Conservation (phyloP, 2,329 filamentous ascomycete species). For the Fusarium sp. region DNA sequence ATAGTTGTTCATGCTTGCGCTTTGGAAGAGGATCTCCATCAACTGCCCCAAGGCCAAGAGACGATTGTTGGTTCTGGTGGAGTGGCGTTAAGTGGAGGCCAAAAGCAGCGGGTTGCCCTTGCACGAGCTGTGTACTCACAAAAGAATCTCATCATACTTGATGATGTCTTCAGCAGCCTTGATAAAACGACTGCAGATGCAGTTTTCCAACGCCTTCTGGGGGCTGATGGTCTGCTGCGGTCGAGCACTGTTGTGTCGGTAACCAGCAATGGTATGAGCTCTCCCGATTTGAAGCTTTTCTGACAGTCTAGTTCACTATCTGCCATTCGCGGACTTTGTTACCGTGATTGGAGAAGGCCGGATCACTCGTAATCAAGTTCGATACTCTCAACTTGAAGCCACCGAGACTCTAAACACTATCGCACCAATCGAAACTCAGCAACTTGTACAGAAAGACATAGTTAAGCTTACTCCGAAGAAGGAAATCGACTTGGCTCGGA, state of each 20-base stretch:
- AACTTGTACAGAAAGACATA: background rate
- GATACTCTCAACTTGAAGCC: conserved; percentile 30
- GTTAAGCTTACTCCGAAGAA: background rate
- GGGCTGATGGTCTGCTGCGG: conserved; percentile 53
- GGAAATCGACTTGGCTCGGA: conserved; percentile 41
- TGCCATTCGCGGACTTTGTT: conserved; percentile 39
- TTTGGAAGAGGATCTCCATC: conserved; percentile 49
- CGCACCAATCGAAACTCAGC: background rate
- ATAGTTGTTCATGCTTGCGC: conserved; percentile 49
- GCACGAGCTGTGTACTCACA: conserved; percentile 59
- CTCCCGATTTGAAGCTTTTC: rapidly evolving
- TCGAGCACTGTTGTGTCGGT: conserved; percentile 47
- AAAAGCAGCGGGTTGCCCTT: conserved; percentile 55
- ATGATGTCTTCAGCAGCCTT: conserved; percentile 59
- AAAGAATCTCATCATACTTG: conserved; percentile 54
- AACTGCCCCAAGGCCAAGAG: conserved; percentile 46
- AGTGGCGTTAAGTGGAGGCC: conserved; percentile 56
- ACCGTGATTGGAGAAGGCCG: conserved; percentile 39
- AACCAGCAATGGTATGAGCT: conserved; percentile 7
- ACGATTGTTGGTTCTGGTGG: conserved; percentile 55
- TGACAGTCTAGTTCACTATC: conserved; percentile 36
- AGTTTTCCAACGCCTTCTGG: conserved; percentile 56
- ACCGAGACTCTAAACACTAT: background rate
- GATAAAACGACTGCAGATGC: conserved; percentile 56
- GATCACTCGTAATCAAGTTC: conserved; percentile 40